Conservation (phyloP, 2,329 filamentous ascomycete species). For the Paecilomyces niveus region DNA sequence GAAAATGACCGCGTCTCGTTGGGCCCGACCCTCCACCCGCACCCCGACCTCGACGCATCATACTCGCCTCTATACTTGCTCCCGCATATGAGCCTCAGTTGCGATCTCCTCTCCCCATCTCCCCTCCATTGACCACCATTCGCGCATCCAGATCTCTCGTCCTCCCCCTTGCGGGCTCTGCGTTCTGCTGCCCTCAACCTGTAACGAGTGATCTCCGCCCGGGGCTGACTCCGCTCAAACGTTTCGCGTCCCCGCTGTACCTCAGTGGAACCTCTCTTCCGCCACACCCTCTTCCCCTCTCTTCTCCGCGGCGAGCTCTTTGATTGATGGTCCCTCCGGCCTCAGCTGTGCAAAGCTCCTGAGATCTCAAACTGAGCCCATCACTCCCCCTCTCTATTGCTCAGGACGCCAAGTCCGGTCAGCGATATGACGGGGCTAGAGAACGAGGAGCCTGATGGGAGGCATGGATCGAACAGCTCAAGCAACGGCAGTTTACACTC, state of each 20-base stretch:
- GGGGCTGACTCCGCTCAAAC: not conserved
- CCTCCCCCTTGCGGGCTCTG: slow-evolving; percentile 1
- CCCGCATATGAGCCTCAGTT: not conserved
- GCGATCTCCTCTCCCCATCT: not conserved
- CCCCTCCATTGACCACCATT: not conserved
- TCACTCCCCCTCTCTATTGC: not conserved
- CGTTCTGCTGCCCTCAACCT: slow-evolving; percentile 2
- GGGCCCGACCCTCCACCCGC: not conserved
- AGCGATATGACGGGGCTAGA: slow-evolving; percentile 26
- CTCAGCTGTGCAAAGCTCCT: not conserved
- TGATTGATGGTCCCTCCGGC: not conserved
- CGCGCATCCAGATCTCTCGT: slow-evolving; percentile 1
- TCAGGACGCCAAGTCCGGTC: not conserved
- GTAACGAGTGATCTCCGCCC: not conserved
- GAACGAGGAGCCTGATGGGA: slow-evolving; percentile 23
- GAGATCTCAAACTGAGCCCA: not conserved
- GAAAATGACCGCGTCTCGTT: not conserved
- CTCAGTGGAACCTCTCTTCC: slow-evolving; percentile 2
- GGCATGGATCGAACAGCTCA: slow-evolving; percentile 36
- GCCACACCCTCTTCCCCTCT: slow-evolving; percentile 1
- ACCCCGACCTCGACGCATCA: not conserved
- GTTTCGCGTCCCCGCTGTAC: not conserved
- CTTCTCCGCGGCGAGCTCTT: not conserved
- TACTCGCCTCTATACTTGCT: not conserved
- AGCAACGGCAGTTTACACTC: slow-evolving; percentile 31